Evolutionary conservation across 768 basidiomycete genomes (phyloP).

Genomic region (Dacryopinax primogenitus): DNA sequence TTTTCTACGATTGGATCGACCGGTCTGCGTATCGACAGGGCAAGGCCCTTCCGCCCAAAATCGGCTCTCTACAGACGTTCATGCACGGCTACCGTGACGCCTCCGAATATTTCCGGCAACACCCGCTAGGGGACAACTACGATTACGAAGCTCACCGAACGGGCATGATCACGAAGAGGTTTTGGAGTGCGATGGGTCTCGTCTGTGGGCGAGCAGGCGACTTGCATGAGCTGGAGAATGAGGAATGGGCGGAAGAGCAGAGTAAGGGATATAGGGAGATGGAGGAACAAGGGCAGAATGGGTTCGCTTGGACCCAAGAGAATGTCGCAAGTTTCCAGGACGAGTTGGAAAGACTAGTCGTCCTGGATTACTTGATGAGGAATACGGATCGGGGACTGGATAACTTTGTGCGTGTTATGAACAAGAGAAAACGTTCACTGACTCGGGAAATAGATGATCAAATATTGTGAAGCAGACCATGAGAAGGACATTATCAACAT

Average conservation of each 20-base stretch:
- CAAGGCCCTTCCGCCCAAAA: slow-evolving; percentile 71
- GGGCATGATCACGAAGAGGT: slow-evolving; percentile 50
- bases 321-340: slow-evolving; percentile 27
- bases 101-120: slow-evolving; percentile 1
- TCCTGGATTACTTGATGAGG: slow-evolving; percentile 73
- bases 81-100: slow-evolving; percentile 67
- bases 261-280: slow-evolving; percentile 52
- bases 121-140: slow-evolving; percentile 10
- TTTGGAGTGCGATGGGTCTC: slow-evolving; percentile 54
- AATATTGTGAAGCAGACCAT: slow-evolving; percentile 69
- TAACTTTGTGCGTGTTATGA: slow-evolving; percentile 40
- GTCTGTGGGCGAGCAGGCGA: slow-evolving; percentile 78
- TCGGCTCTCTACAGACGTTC: slow-evolving; percentile 84
- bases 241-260: slow-evolving; percentile 61
- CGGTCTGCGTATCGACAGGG: slow-evolving; percentile 59
- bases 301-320: slow-evolving; percentile 25
- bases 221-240: slow-evolving; percentile 54
- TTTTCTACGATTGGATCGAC: slow-evolving; percentile 89
- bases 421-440: neutral
- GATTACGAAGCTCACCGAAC: slow-evolving; percentile 71
- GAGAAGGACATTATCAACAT: slow-evolving; percentile 68
- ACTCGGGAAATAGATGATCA: slow-evolving; percentile 49
- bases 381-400: slow-evolving; percentile 83
- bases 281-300: slow-evolving; percentile 31
- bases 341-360: neutral